Evolutionary conservation across 768 basidiomycete genomes (phyloP).

Genomic region (Tylopilus plumbeoviolaceoides): DNA sequence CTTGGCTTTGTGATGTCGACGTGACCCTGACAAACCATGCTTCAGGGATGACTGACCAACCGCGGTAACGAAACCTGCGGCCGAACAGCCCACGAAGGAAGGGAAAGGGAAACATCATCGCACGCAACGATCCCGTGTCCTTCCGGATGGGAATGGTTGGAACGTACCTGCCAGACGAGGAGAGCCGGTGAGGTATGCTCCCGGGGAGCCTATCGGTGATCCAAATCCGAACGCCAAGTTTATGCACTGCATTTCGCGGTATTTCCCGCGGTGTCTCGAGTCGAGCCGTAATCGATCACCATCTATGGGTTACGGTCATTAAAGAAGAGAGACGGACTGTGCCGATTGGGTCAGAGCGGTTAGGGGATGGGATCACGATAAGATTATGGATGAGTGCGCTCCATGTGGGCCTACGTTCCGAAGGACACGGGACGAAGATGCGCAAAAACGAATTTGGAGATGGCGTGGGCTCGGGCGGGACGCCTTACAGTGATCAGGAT

Average conservation of each 20-base stretch:
- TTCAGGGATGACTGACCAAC: background rate
- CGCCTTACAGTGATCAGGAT: background rate
- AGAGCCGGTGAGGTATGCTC: too few relatives aligned
- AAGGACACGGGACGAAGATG: slow-evolving; percentile 10
- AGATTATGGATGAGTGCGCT: slow-evolving; percentile 10
- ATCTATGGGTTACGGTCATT: slow-evolving; percentile 14
- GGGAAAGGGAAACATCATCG: background rate
- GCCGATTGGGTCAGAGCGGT: slow-evolving; percentile 1
- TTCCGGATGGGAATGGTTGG: slow-evolving; percentile 2
- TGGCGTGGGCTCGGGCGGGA: background rate
- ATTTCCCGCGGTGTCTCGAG: background rate
- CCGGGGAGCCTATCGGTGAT: slow-evolving; percentile 4
- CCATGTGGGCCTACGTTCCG: slow-evolving; percentile 10
- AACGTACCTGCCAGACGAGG: too few relatives aligned
- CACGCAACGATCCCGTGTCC: background rate
- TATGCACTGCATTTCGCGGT: background rate
- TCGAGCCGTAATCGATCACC: background rate
- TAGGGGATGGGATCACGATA: slow-evolving; percentile 14
- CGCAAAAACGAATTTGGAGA: background rate
- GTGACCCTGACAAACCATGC: slow-evolving; percentile 3
- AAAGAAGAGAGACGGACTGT: slow-evolving; percentile 4
- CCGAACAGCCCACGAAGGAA: slow-evolving; percentile 5
- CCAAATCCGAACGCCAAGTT: background rate
- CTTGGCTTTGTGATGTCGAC: slow-evolving; percentile 6
- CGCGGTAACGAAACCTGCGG: background rate